These are phyloP conservation scores for Hyaloperonospora arabidopsidis DNA, from an alignment of 352 stramenopile genomes.

Conservation along the genomic window DNA sequence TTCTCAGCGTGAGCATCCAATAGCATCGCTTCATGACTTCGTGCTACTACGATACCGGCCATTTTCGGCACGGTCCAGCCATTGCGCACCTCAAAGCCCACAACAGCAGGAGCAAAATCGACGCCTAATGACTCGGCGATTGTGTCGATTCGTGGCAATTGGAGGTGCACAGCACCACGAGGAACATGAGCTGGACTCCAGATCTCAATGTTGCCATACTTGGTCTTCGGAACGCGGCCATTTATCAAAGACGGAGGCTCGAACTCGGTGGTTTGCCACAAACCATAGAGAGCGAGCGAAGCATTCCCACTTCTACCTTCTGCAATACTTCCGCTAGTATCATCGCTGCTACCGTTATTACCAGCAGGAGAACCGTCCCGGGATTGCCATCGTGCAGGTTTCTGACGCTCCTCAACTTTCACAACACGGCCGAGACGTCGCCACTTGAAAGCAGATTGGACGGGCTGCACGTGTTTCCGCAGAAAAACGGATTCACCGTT, in stretches of 20 bases:
- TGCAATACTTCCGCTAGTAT: not conserved
- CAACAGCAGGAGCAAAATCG: conserved; percentile 71
- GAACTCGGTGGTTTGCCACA: conserved; percentile 70
- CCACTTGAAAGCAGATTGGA: conserved; percentile 66
- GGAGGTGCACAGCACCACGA: conserved; percentile 47
- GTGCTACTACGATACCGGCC: conserved; percentile 66
- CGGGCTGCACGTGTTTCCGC: conserved; percentile 43
- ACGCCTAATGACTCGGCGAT: conserved; percentile 63
- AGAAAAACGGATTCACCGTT: conserved; percentile 70
- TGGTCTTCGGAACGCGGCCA: conserved; percentile 70
- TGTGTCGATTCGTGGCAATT: conserved; percentile 49
- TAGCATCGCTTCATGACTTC: conserved; percentile 35
- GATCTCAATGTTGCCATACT: conserved; percentile 83
- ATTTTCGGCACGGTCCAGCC: conserved; percentile 57
- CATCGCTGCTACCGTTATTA: conserved; percentile 17
- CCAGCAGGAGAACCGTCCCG: conserved; percentile 8
- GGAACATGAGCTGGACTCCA: conserved; percentile 72
- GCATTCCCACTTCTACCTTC: not conserved
- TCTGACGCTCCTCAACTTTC: conserved; percentile 36
- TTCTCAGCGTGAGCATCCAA: conserved; percentile 59
- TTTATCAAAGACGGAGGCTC: conserved; percentile 44
- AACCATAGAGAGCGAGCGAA: conserved; percentile 49
- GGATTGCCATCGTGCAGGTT: conserved; percentile 47
- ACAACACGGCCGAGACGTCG: conserved; percentile 57
- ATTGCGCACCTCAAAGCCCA: conserved; percentile 71